Percentiles rank a stretch among this genome's conserved stretches.
Evolutionary conservation across 179 eudicot species (phyloP).

Genomic region (Corrigiola litoralis): DNA sequence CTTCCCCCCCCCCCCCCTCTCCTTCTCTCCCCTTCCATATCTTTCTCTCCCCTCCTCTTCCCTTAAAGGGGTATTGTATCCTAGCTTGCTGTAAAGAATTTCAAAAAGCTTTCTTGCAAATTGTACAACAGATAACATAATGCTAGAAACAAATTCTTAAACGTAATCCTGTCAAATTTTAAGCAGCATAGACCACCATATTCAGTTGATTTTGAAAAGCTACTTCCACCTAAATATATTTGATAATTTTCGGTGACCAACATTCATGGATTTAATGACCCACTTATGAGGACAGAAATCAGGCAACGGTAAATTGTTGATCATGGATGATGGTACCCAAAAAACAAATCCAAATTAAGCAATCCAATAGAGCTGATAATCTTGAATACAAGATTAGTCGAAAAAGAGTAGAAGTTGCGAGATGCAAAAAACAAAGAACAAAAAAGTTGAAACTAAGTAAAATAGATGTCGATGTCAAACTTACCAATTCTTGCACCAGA

Average conservation of each 20-base stretch:
- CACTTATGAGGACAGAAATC: not conserved
- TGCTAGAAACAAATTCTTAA: not conserved
- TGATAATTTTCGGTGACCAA: not conserved
- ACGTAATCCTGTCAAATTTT: not conserved
- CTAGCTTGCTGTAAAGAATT: not conserved
- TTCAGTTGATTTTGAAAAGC: too few species aligned
- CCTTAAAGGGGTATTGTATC: too few species aligned
- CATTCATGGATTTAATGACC: not conserved
- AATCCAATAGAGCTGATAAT: not conserved
- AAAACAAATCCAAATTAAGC: not conserved
- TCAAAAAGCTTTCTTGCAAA: not conserved
- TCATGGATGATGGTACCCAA: not conserved
- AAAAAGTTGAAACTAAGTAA: not conserved
- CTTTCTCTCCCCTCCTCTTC: too few species aligned
- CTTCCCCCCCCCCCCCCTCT: too few species aligned
- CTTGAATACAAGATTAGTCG: constrained; percentile 2
- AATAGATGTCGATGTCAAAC: constrained; percentile 9
- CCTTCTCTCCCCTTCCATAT: too few species aligned
- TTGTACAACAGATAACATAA: not conserved
- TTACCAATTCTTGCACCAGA: constrained; percentile 88
- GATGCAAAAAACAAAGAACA: not conserved
- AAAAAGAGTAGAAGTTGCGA: not conserved
- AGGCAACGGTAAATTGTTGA: not conserved
- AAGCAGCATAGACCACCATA: not conserved
- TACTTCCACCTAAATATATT: not conserved